Conservation (phyloP, 768 basidiomycete genomes). For the Calocera viscosa region DNA sequence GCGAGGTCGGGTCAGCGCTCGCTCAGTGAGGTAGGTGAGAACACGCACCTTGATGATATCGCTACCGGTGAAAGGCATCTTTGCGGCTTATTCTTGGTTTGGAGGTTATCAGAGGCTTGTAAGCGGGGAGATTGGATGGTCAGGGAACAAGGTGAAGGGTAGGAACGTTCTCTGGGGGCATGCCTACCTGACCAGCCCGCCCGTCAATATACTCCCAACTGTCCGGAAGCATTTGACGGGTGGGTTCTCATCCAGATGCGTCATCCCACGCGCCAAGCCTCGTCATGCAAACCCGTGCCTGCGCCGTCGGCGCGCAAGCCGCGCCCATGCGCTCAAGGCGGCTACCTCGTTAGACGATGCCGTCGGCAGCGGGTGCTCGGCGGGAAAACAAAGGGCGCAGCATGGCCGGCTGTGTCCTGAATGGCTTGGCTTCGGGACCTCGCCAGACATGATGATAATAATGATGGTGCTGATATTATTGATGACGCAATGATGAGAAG, state of each 20-base stretch:
- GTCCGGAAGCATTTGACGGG: background rate
- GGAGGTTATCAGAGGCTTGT: background rate
- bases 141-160: background rate
- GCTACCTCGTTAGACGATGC: too few relatives aligned
- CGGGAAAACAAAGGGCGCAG: too few relatives aligned
- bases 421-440: too few relatives aligned
- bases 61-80: conserved; percentile 7
- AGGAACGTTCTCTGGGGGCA: background rate
- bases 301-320: background rate
- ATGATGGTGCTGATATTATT: background rate
- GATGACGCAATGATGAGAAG: background rate
- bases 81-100: background rate
- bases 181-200: too few relatives aligned
- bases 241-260: background rate
- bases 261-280: background rate
- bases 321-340: background rate
- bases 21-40: background rate
- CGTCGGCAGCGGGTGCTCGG: too few relatives aligned
- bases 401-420: too few relatives aligned
- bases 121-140: too few relatives aligned
- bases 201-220: background rate
- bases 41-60: conserved; percentile 6
- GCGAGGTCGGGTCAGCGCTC: background rate
- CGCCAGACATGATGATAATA: background rate
- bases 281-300: background rate